phyloP scores from a whole-genome alignment of 2,329 filamentous ascomycete species.

The Dothidotthia symphoricarpi region DNA sequence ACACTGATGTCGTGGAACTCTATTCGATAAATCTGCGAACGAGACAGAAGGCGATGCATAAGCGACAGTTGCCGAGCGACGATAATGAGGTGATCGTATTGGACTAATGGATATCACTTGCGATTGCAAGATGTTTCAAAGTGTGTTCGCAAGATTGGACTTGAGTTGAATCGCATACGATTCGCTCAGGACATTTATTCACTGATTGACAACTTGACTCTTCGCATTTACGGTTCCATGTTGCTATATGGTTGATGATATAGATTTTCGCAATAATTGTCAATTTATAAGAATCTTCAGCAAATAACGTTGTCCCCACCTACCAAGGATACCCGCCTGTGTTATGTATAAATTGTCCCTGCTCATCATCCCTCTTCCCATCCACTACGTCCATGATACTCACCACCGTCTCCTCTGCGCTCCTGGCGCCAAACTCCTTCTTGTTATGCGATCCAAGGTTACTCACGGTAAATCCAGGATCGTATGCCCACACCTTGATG shows the following conservation, averaged over 20 bases:
- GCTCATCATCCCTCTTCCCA: conserved; percentile 40
- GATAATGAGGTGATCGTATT: conserved; percentile 5
- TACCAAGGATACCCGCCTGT: conserved; percentile 36
- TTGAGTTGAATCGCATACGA: too few species aligned
- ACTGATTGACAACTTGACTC: too few species aligned
- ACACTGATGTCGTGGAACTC: conserved; percentile 4
- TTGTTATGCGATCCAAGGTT: conserved; percentile 37
- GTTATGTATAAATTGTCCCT: conserved; percentile 34
- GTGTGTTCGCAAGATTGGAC: too few species aligned
- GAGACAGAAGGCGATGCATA: conserved; percentile 1
- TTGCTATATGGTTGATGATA: too few species aligned
- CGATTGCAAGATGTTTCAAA: too few species aligned
- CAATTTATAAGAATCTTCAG: too few species aligned
- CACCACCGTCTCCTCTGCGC: conserved; percentile 31
- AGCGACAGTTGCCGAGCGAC: conserved; percentile 2
- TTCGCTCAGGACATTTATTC: too few species aligned
- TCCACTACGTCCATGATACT: conserved; percentile 41
- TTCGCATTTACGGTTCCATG: too few species aligned
- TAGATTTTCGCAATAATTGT: too few species aligned
- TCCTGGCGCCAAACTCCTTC: conserved; percentile 38
- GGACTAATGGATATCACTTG: background rate
- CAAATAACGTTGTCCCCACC: background rate
- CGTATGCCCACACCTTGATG: conserved; percentile 42
- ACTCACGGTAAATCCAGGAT: conserved; percentile 41
- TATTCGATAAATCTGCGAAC: conserved; percentile 2